Conservation (phyloP, 495 filamentous ascomycete genomes). For the Hyaloscypha bicolor region DNA sequence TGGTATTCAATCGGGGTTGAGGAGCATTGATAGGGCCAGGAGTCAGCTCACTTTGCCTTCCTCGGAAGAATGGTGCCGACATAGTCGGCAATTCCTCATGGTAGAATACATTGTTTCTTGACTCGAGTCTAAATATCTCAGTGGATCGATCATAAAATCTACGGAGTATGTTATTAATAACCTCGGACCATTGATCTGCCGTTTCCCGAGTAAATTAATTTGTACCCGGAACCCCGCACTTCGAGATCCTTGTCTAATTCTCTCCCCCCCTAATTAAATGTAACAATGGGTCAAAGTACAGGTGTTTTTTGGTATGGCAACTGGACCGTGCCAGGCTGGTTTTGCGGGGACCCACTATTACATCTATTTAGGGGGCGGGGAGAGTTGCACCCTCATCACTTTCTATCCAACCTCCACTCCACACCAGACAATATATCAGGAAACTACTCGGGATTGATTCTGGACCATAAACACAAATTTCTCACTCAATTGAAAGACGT, state of each 20-base stretch:
- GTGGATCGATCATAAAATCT: not conserved
- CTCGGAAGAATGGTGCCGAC: not conserved
- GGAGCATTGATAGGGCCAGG: not conserved
- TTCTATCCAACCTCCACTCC: too few species aligned
- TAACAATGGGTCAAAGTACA: too few species aligned
- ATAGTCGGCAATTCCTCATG: not conserved
- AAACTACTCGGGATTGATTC: not conserved
- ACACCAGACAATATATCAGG: too few species aligned
- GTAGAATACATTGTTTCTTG: not conserved
- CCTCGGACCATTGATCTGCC: not conserved
- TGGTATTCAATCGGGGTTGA: not conserved
- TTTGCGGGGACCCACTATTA: too few species aligned
- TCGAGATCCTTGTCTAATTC: not conserved
- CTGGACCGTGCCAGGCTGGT: too few species aligned
- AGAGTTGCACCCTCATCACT: too few species aligned
- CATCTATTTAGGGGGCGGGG: too few species aligned
- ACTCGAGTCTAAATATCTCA: not conserved
- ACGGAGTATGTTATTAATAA: not conserved
- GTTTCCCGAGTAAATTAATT: not conserved
- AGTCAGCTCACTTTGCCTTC: not conserved
- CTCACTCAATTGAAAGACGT: not conserved
- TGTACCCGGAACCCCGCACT: not conserved
- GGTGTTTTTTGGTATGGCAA: too few species aligned
- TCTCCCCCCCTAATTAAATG: too few species aligned
- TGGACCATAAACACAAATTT: not conserved